Evolutionary conservation across 257 asterid genomes (phyloP).

Genomic region (Plectranthus barbatus): DNA sequence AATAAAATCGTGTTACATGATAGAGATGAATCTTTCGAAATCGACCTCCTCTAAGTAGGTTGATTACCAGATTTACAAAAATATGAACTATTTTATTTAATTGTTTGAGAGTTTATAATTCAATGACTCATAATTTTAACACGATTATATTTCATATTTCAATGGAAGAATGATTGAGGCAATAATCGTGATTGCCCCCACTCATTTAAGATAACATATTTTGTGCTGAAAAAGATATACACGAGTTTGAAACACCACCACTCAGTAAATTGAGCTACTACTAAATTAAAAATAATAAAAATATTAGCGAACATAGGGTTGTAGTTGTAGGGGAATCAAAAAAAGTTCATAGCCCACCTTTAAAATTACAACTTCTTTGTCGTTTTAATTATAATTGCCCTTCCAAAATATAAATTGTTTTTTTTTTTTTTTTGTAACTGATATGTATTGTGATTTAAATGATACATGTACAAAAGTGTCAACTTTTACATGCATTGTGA

Average conservation of each 20-base stretch:
- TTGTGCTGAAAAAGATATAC: background rate
- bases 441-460: too few species aligned
- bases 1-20: conserved; percentile 12
- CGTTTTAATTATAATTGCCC: too few species aligned
- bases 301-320: background rate
- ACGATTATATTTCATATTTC: too few species aligned
- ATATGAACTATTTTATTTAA: too few species aligned
- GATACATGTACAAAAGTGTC: too few species aligned
- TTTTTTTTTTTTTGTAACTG: too few species aligned
- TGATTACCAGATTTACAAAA: too few species aligned
- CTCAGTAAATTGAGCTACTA: background rate
- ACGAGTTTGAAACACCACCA: background rate
- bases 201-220: background rate
- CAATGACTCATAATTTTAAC: too few species aligned
- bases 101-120: too few species aligned
- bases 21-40: conserved; percentile 1
- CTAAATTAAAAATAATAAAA: background rate
- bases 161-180: conserved; percentile 27
- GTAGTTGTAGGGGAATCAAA: background rate
- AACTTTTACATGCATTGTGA: too few species aligned
- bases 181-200: conserved; percentile 11
- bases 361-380: too few species aligned
- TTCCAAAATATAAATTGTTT: too few species aligned
- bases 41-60: background rate
- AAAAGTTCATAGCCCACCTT: background rate